Percentiles rank a stretch among this genome's conserved stretches.
phyloP scores from a whole-genome alignment of 306 rosid genomes.

The Gillenia trifoliata region DNA sequence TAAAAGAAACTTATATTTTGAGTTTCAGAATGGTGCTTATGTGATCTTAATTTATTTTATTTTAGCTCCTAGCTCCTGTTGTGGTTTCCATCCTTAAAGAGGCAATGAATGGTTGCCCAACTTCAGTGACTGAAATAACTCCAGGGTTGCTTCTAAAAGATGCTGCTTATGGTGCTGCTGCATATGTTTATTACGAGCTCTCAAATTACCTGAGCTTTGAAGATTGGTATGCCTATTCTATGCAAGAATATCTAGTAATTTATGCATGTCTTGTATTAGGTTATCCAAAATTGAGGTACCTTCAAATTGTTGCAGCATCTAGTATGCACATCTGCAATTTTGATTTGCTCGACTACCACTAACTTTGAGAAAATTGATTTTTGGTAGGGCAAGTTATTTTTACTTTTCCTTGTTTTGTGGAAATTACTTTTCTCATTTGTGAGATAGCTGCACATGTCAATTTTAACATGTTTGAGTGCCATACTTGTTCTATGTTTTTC shows the following conservation, averaged over 20 bases:
- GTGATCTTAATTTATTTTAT: constrained; percentile 24
- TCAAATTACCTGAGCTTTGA: constrained; percentile 89
- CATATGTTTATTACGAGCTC: constrained; percentile 95
- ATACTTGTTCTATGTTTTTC: not conserved
- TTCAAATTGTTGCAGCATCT: not conserved
- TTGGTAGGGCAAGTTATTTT: not conserved
- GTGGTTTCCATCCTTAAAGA: constrained; percentile 93
- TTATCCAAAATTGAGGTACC: constrained; percentile 8
- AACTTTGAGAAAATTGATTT: not conserved
- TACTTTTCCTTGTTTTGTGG: not conserved
- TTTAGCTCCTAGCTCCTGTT: constrained; percentile 88
- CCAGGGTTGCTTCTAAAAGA: constrained; percentile 91
- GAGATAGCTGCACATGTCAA: not conserved
- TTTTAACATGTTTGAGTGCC: not conserved
- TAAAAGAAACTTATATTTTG: not conserved
- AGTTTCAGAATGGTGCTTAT: constrained; percentile 13
- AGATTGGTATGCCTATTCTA: constrained; percentile 60
- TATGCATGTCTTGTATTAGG: not conserved
- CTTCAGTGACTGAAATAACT: constrained; percentile 73
- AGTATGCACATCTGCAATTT: not conserved
- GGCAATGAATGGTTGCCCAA: constrained; percentile 78
- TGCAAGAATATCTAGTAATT: constrained; percentile 5
- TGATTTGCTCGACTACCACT: not conserved
- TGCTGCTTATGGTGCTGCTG: constrained; percentile 97
- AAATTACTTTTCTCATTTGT: not conserved